Conservation (phyloP, 1,139 yeast species). For the Suhomyces guaymorum region DNA sequence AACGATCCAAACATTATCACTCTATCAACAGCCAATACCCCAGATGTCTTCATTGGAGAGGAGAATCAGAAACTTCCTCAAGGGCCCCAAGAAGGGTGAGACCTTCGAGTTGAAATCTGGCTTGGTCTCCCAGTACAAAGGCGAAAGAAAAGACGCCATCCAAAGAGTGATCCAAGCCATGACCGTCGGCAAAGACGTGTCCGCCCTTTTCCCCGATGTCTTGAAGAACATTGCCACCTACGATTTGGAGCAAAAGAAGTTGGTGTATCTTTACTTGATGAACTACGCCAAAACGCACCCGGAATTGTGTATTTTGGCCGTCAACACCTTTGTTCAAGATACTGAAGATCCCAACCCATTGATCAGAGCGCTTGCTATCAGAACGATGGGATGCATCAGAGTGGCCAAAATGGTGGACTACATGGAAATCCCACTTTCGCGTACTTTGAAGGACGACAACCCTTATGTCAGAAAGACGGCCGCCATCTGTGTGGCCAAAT, state of each 20-base stretch:
- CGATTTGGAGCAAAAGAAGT: slow-evolving; percentile 93
- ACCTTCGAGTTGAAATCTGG: slow-evolving; percentile 87
- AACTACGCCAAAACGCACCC: slow-evolving; percentile 97
- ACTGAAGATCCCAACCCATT: slow-evolving; percentile 97
- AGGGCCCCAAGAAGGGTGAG: slow-evolving; percentile 64
- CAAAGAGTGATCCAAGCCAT: slow-evolving; percentile 96
- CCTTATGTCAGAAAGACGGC: slow-evolving; percentile 98
- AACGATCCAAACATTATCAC: slow-evolving; percentile 1
- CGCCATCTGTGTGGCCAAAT: slow-evolving; percentile 93
- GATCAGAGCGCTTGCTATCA: slow-evolving; percentile 91
- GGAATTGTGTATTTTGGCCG: slow-evolving; percentile 92
- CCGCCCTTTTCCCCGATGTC: slow-evolving; percentile 92
- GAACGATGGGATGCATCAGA: slow-evolving; percentile 98
- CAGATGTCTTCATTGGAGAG: slow-evolving; percentile 48
- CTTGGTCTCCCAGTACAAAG: slow-evolving; percentile 90
- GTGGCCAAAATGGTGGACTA: slow-evolving; percentile 95
- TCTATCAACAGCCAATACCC: slow-evolving; percentile 1
- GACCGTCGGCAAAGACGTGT: slow-evolving; percentile 98
- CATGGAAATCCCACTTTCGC: slow-evolving; percentile 83
- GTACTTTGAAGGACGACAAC: slow-evolving; percentile 86
- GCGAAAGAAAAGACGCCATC: slow-evolving; percentile 93
- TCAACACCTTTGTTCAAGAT: slow-evolving; percentile 94
- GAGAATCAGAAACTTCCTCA: slow-evolving; percentile 45
- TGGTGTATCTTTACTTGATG: slow-evolving; percentile 93
- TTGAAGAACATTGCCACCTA: slow-evolving; percentile 95